Base-by-base conservation (phyloP, 2,329 filamentous ascomycete species). In the Microdochium paspali region DNA sequence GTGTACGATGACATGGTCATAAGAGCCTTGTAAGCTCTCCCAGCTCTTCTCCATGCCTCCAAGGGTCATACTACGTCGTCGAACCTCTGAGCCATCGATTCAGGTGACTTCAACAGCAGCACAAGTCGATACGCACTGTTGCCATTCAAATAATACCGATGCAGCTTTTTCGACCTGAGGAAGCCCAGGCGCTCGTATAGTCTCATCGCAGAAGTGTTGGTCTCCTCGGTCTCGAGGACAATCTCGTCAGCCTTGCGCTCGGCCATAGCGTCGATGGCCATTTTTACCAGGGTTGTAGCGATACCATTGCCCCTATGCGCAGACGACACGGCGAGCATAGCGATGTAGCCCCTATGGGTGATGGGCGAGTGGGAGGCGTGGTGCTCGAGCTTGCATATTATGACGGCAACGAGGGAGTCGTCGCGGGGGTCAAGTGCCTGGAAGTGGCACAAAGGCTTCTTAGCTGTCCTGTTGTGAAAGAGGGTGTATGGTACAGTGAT, bases 131-230 rank as follows among this genome's bases (percentile, higher is more conserved):
- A 98, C 2, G 93, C 93, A 48, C 90, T 95, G 62, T 89, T 98
- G 10, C 93, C 93, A 61, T 97, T 98, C 35, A 98, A 71, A 58
- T 98, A 98, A 62, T 98, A 98, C 40, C 93, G 77, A 66, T 97
- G 90, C 46, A 98, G 68, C 51, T 90, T 87, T 67, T 98, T 98
- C 50, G 88, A 95, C 46, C 91, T 77, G 21, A 97, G 66, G 60
- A 98, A 98, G 0, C 93, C 93, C 7, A 98, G 73, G 1, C 90
- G 77, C 65, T 98, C 91, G 66, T 98, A 98, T 10, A 98, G 71
- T 54, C 89, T 86, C 72, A 97, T 88, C 20, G 90, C 93, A 1
- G 90, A 84, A 1, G 82, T 79, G 61, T 98, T 98, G 15, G 85
- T 88, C 65, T 94, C 89, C 68, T 98, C 93, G 0, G 93, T 98